phyloP scores from a whole-genome alignment of 176 grass and related monocot genomes.

The Oryza meridionalis region DNA sequence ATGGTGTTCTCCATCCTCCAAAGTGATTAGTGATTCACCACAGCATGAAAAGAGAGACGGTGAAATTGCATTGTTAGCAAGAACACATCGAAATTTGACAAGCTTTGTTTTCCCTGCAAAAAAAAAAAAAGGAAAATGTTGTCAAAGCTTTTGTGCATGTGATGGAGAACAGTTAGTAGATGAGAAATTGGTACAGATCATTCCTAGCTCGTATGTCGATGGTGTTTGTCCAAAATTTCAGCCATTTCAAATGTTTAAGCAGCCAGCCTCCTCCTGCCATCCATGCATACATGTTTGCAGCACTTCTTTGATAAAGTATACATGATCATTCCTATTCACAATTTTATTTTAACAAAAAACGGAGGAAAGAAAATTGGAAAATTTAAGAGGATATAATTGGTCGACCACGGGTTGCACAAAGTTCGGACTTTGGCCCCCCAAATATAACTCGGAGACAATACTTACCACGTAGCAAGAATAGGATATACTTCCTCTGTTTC shows the following conservation, averaged over 20 bases:
- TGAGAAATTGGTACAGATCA: neutral
- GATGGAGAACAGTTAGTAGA: neutral
- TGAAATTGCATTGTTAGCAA: neutral
- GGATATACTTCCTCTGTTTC: too few relatives aligned
- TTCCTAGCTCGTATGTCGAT: neutral
- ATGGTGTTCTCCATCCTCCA: too few relatives aligned
- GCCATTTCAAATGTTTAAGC: neutral
- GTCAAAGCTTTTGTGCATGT: neutral
- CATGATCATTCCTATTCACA: neutral
- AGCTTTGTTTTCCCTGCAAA: too few relatives aligned
- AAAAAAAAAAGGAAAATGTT: too few relatives aligned
- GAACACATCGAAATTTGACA: neutral
- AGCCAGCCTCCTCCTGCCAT: neutral
- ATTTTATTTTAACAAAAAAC: neutral
- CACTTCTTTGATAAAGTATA: neutral
- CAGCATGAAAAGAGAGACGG: neutral
- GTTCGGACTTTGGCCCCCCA: neutral
- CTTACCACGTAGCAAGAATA: neutral
- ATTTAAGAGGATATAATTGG: neutral
- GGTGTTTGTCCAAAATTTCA: neutral
- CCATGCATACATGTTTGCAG: neutral
- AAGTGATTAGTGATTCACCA: too few relatives aligned
- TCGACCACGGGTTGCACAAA: neutral
- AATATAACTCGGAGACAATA: neutral
- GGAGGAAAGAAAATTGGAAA: neutral